A percentile compares a stretch with the other conserved stretches of the same genome.
phyloP scores from a whole-genome alignment of 352 stramenopile genomes.

The Saprolegnia diclina region DNA sequence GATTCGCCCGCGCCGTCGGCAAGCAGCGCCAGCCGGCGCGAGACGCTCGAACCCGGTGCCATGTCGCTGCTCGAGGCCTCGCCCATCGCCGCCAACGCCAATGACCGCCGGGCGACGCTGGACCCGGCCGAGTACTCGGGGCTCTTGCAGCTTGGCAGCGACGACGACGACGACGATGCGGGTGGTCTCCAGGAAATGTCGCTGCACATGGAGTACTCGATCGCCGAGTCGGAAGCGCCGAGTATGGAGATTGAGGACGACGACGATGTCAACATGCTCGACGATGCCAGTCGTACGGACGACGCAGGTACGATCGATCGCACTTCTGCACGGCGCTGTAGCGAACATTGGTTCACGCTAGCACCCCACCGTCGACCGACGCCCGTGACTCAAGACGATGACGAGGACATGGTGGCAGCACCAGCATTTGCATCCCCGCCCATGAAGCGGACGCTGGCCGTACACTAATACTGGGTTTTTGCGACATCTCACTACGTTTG shows the following conservation, averaged over 20 bases:
- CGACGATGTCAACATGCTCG: too few species aligned
- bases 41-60: neutral
- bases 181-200: neutral
- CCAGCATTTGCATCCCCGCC: neutral
- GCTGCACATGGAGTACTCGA: conserved; percentile 12
- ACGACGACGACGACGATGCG: conserved; percentile 7
- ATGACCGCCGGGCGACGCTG: neutral
- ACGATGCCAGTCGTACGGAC: too few species aligned
- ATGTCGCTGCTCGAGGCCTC: neutral
- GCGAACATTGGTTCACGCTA: too few species aligned
- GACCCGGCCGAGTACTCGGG: conserved; percentile 10
- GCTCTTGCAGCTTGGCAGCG: conserved; percentile 9
- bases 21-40: neutral
- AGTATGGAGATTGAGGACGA: too few species aligned
- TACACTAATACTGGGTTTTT: neutral
- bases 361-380: too few species aligned
- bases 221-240: conserved; percentile 8
- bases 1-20: neutral
- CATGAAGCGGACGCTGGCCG: neutral
- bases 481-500: neutral
- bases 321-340: too few species aligned
- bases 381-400: neutral
- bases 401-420: neutral
- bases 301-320: too few species aligned
- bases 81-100: neutral